Evolutionary conservation across 148 eudicot genomes (phyloP), one percentile per base, ranked within the genome.

Genomic region (Rhododendron molle): DNA sequence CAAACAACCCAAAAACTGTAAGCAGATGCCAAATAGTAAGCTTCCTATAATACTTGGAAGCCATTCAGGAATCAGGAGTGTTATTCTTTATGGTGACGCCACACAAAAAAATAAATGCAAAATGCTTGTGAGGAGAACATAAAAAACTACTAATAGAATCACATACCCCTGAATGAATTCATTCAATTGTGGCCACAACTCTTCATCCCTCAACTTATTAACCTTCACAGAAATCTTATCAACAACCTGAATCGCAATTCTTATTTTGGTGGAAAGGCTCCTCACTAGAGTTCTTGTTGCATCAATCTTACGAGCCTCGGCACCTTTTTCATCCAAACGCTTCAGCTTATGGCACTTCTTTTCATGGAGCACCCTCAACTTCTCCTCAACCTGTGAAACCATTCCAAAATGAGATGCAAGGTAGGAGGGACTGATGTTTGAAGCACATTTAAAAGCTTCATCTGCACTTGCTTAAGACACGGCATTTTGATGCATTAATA

Each of bases 211-310:
- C 87, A 97, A 87, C 85, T 86, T 91, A 85, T 91, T 95, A 87
- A 97, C 95, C 83, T 89, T 95, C 87, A 89, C 96, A 58, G 99
- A 97, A 43, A 93, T 94, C 88, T 87, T 95, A 89, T 97, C 99
- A 83, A 94, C 98, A 40, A 94, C 90, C 87, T 95, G 98, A 87
- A 97, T 94, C 44, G 99, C 96, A 56, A 97, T 95, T 88, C 93
- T 94, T 78, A 95, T 95, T 89, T 93, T 97, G 78, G 98, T 93
- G 83, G 99, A 97, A 32, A 97, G 90, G 84, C 90, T 88, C 90
- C 95, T 92, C 58, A 97, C 94, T 72, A 89, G 73, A 76, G 83
- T 85, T 87, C 95, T 91, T 28, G 95, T 91, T 36, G 92, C 83
- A 65, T 97, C 98, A 82, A 94, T 83, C 88, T 97, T 97, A 34